Percentiles rank a stretch among this genome's conserved stretches.
These are phyloP conservation scores for Lipomyces starkeyi DNA, from an alignment of 805 yeast genomes.

Conservation along the genomic window DNA sequence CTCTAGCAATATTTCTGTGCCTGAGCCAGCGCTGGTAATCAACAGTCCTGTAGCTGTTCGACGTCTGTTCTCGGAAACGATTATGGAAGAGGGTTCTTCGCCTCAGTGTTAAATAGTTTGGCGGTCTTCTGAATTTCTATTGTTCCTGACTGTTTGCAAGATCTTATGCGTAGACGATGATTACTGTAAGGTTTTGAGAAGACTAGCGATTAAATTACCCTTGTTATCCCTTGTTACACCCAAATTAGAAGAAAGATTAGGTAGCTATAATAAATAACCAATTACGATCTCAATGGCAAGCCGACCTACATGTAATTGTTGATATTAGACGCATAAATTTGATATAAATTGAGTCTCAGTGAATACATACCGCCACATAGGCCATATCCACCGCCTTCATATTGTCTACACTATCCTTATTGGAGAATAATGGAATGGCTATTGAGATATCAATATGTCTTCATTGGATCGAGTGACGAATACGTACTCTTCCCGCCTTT, in stretches of 20 bases:
- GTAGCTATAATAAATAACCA: background rate
- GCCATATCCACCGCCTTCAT: constrained; percentile 35
- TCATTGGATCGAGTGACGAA: background rate
- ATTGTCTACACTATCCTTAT: constrained; percentile 25
- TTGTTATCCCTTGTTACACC: background rate
- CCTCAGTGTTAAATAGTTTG: background rate
- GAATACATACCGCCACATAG: constrained; percentile 30
- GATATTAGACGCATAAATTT: background rate
- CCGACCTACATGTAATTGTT: background rate
- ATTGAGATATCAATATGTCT: background rate
- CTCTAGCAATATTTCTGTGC: background rate
- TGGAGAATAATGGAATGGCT: constrained; percentile 15
- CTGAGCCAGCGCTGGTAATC: background rate
- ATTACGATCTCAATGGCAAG: constrained; percentile 12
- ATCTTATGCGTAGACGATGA: background rate
- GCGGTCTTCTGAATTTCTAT: background rate
- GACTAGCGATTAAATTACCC: background rate
- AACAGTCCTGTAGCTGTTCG: constrained; percentile 1
- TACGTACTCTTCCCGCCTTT: constrained; percentile 14
- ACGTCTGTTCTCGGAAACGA: background rate
- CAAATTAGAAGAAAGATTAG: background rate
- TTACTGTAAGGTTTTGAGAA: background rate
- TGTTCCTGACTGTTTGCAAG: background rate
- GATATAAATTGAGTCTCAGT: background rate
- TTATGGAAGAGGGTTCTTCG: background rate